These are phyloP conservation scores for Phaeophleospora eucalypticola DNA, from an alignment of 2,329 filamentous ascomycete species.

Conservation along the genomic window DNA sequence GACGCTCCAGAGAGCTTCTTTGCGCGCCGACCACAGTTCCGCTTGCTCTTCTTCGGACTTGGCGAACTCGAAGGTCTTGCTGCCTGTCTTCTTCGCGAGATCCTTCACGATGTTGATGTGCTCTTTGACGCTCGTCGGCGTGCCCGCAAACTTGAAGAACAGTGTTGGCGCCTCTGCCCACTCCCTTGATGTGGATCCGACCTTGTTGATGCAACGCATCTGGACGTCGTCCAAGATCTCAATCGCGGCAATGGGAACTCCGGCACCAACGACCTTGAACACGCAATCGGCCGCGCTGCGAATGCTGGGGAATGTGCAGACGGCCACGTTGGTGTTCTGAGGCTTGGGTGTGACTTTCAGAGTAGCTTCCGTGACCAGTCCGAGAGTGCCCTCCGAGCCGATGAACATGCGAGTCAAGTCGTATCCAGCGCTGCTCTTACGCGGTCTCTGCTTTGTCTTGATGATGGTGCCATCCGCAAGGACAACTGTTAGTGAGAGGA, in stretches of 20 bases:
- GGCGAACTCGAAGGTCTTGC: constrained; percentile 67
- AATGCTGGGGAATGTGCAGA: constrained; percentile 61
- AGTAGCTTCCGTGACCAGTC: constrained; percentile 85
- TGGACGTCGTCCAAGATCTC: constrained; percentile 91
- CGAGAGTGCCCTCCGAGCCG: constrained; percentile 86
- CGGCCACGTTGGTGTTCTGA: constrained; percentile 73
- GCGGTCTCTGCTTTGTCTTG: constrained; percentile 80
- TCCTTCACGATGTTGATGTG: constrained; percentile 66
- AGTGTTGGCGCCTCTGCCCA: constrained; percentile 70
- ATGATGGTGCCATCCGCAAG: constrained; percentile 86
- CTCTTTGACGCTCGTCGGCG: constrained; percentile 67
- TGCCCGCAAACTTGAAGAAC: constrained; percentile 73
- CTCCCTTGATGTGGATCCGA: constrained; percentile 58
- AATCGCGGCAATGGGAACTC: constrained; percentile 82
- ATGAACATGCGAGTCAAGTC: constrained; percentile 87
- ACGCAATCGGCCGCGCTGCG: constrained; percentile 75
- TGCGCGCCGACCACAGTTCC: constrained; percentile 71
- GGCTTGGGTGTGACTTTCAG: constrained; percentile 82
- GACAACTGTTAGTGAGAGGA: constrained; percentile 79
- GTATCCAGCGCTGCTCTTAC: constrained; percentile 88
- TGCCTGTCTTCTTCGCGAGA: constrained; percentile 56
- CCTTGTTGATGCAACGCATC: constrained; percentile 70
- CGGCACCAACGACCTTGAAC: constrained; percentile 71
- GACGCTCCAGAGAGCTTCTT: constrained; percentile 69
- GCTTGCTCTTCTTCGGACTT: constrained; percentile 59